phyloP scores from a whole-genome alignment of 192 early-diverging fungal species.

The Podila horticola region DNA sequence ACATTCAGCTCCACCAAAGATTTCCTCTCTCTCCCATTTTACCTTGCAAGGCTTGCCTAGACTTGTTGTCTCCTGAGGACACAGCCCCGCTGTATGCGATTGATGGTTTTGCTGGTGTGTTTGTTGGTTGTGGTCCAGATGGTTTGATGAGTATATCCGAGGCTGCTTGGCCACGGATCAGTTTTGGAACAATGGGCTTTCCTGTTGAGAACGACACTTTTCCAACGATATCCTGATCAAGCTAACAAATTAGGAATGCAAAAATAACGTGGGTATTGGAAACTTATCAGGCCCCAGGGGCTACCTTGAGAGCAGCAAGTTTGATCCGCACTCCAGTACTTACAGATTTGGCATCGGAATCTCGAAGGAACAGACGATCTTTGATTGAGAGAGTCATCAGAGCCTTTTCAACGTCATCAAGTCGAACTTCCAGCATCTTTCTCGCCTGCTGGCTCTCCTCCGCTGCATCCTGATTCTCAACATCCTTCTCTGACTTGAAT shows the following conservation, averaged over 20 bases:
- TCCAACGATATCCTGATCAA: conserved; percentile 40
- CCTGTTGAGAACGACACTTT: conserved; percentile 45
- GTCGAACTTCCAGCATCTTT: conserved; percentile 32
- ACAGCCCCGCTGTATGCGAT: conserved; percentile 8
- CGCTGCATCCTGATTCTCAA: conserved; percentile 28
- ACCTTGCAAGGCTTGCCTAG: conserved; percentile 2
- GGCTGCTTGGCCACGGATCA: conserved; percentile 38
- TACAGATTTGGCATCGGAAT: conserved; percentile 34
- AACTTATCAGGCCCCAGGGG: no score
- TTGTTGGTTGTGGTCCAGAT: background rate
- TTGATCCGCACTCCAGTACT: background rate
- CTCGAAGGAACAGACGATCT: conserved; percentile 31
- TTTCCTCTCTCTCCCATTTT: background rate
- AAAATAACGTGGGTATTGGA: no score
- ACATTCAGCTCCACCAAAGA: background rate
- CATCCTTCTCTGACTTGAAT: conserved; percentile 50
- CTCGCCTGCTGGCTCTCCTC: conserved; percentile 43
- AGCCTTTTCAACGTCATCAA: conserved; percentile 30
- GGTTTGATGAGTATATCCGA: conserved; percentile 40
- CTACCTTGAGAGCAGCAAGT: background rate
- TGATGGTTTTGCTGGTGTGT: background rate
- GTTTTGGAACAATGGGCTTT: conserved; percentile 43
- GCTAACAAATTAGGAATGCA: conserved; percentile 3
- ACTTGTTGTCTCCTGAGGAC: background rate
- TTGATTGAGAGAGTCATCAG: conserved; percentile 38